Base-by-base conservation (phyloP, 768 basidiomycete genomes). In the Kwoniella bestiolae region DNA sequence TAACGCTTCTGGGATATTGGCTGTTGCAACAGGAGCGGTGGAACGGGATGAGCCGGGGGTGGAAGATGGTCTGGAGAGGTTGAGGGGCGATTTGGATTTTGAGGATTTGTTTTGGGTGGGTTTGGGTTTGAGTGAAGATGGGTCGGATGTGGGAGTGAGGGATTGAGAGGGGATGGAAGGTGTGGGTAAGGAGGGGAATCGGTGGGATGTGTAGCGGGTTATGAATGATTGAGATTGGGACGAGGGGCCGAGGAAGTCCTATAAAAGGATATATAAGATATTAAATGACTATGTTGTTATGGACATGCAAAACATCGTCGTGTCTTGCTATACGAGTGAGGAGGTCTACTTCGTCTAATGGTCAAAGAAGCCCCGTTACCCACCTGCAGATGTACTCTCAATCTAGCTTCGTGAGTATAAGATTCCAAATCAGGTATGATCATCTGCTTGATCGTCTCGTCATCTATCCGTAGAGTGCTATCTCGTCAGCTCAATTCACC, bases 161-260 rank as follows among this genome's bases (percentile, higher is more conserved):
- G 31, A 11, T 35, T 18, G 50, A 44, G 38, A 9, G 46, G 23
- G 55, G 8, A 18, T 28, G 34, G 56, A 44, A 49, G 44, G 56
- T 35, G 52, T 29, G 32, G 63, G 63, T 31, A 31, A 67, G 59
- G 66, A 55, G 5, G 76, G 78, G 57, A 80, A 80, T 21, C 73
- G 70, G 31, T 58, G 38, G 4, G 69, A 46, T 3, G 74, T 46
- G 66, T 80, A 80, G 32, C 66, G 61, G 31, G 59, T 38, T 21
- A 65, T 72, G 56, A 80, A 80, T 25, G 69, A 12, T 59, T 75
- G 75, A 3, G 77, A 68, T 26, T 60, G 32, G 11, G 75, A 66
- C 3, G 66, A 52, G 3, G 75, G 58, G 11, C 79, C 79, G n/a
- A 79, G 73, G 29, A 80, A 74, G 63, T 79, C 78, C 76, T 79